These are phyloP conservation scores for Fusarium acutatum DNA, from an alignment of 2,329 filamentous ascomycete genomes.

Conservation along the genomic window DNA sequence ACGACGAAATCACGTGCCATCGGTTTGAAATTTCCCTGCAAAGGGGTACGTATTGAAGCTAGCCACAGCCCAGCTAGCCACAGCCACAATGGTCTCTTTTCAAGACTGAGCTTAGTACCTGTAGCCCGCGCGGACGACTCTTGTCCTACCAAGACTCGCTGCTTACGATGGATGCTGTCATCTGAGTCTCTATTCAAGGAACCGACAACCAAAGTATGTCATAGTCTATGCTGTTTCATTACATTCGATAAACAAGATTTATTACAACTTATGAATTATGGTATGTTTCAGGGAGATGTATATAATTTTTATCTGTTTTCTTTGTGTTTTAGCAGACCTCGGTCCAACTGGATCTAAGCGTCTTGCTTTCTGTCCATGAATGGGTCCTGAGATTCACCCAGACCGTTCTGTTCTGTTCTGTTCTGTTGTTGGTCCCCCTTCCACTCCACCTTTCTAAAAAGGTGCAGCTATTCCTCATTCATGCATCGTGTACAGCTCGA, in stretches of 20 bases:
- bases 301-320: not conserved
- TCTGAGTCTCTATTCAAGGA: not conserved
- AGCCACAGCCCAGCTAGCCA: not conserved
- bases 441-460: conserved; percentile 18
- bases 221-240: not conserved
- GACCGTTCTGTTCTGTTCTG: not conserved
- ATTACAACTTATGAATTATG: not conserved
- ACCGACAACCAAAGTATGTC: not conserved
- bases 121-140: not conserved
- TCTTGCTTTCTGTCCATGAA: conserved; percentile 8
- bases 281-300: not conserved
- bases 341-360: conserved; percentile 15
- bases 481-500: conserved; percentile 20
- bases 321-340: conserved; percentile 6
- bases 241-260: not conserved
- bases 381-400: conserved; percentile 10
- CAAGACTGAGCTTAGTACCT: not conserved
- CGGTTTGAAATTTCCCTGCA: not conserved
- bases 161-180: conserved; percentile 14
- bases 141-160: not conserved
- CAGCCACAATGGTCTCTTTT: not conserved
- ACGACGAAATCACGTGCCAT: conserved; percentile 32
- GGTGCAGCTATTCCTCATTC: conserved; percentile 26
- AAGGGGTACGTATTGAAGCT: not conserved
- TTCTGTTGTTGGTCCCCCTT: conserved; percentile 5